Evolutionary conservation across 2,329 filamentous ascomycete species (phyloP), one percentile per base, ranked within the genome.

Genomic region (Lasiodiplodia citricola): DNA sequence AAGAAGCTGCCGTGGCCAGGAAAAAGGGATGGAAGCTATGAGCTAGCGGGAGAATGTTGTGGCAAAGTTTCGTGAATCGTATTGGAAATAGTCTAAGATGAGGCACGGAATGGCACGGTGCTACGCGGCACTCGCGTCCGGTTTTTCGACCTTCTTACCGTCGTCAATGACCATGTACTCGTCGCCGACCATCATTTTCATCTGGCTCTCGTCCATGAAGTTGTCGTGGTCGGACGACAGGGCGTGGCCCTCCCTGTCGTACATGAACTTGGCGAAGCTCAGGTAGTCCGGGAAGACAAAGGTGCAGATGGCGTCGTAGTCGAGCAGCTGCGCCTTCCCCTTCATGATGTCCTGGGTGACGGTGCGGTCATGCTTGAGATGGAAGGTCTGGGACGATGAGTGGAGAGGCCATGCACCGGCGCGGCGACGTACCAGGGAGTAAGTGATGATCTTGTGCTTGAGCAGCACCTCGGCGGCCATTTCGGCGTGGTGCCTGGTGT

Each of bases 231-330:
- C 77, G 8, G 69, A 68, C 38, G 75, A 77, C 50, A 80, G 69
- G 13, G 78, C 81, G n/a, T 82, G 82, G 28, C 77, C 79, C 2
- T 80, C 81, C 55, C 81, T 80, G 73, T 84, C 80, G 72, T 81
- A 83, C 75, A 84, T 75, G 74, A 83, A 84, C 71, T 77, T 79
- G 35, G 82, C 82, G 65, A 83, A 78, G n/a, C 78, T 76, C 66
- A 79, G 76, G 69, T 83, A 84, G 71, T 83, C 81, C 60, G 78
- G 78, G 70, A 84, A 84, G 66, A 83, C 81, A 72, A 83, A 83
- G 13, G 81, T 83, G 75, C 82, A 84, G 41, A 84, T 83, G 60
- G 82, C 82, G 70, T 84, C 82, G 72, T 82, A 83, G 63, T 81
- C 78, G 60, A 82, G 71, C 69, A 84, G 75, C 63, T 78, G 74